Conservation (phyloP, 345 rosid genomes). For the Physaria fendleri region DNA sequence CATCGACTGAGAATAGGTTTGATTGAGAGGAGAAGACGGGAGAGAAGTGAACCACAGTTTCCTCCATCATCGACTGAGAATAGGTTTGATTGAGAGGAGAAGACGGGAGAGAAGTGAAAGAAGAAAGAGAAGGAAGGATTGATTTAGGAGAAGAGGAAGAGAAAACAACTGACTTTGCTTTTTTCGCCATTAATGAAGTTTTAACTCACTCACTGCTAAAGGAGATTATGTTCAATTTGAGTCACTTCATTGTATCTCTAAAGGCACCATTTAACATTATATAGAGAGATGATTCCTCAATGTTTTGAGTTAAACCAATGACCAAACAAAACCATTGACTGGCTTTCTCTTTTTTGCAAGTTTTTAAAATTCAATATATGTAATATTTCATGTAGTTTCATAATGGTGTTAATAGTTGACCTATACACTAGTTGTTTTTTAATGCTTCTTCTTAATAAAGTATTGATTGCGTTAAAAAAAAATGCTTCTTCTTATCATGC, state of each 20-base stretch:
- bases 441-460: not conserved
- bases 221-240: not conserved
- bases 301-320: not conserved
- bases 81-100: slow-evolving; percentile 10
- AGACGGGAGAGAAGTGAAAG: slow-evolving; percentile 23
- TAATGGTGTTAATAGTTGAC: not conserved
- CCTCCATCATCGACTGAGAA: slow-evolving; percentile 43
- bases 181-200: slow-evolving; percentile 14
- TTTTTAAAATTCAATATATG: not conserved
- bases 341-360: not conserved
- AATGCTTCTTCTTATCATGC: not conserved
- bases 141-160: slow-evolving; percentile 14
- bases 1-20: slow-evolving; percentile 35
- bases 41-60: slow-evolving; percentile 33
- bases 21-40: slow-evolving; percentile 9
- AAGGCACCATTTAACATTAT: slow-evolving; percentile 2
- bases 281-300: slow-evolving; percentile 2
- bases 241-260: not conserved
- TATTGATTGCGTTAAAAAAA: no score
- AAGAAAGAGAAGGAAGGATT: slow-evolving; percentile 13
- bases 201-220: not conserved
- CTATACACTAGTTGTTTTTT: not conserved
- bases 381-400: not conserved
- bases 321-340: slow-evolving; percentile 9
- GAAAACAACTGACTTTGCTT: not conserved